A percentile compares a stretch with the other conserved stretches of the same genome.
These are phyloP conservation scores for Mediolabrus comicus DNA, from an alignment of 108 stramenopile genomes.

Conservation along the genomic window DNA sequence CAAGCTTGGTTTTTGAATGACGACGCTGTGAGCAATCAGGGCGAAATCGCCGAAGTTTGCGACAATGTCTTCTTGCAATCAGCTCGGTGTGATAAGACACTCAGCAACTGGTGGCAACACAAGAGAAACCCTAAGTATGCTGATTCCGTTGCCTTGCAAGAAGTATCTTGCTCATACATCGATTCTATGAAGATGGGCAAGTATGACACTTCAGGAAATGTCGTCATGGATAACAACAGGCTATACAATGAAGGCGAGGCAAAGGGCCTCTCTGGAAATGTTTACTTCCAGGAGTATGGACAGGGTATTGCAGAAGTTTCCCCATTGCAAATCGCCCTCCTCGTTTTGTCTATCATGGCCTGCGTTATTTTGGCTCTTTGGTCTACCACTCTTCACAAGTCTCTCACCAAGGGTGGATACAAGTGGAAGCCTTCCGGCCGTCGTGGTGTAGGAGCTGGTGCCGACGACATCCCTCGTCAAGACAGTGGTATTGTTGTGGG, in stretches of 20 bases:
- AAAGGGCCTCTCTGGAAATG: constrained; percentile 5
- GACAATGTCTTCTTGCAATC: constrained; percentile 49
- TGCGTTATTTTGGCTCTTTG: constrained; percentile 20
- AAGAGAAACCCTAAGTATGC: constrained; percentile 38
- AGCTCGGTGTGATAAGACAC: constrained; percentile 77
- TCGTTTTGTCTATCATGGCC: constrained; percentile 11
- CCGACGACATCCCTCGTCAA: not conserved
- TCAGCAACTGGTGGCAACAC: constrained; percentile 18
- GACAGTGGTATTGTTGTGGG: constrained; percentile 17
- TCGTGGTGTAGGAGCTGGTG: not conserved
- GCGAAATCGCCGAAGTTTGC: constrained; percentile 46
- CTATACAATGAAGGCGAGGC: not conserved
- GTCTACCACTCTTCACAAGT: constrained; percentile 16
- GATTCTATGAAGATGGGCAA: constrained; percentile 59
- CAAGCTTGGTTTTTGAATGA: not conserved
- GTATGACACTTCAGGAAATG: constrained; percentile 75
- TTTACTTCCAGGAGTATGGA: constrained; percentile 23
- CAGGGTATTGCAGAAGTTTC: constrained; percentile 20
- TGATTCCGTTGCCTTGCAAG: constrained; percentile 25
- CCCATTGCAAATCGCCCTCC: constrained; percentile 28
- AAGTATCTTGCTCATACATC: constrained; percentile 69
- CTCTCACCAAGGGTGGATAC: constrained; percentile 6
- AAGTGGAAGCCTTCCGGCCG: constrained; percentile 47
- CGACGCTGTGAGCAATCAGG: constrained; percentile 19
- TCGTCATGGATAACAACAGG: constrained; percentile 33